phyloP scores from a whole-genome alignment of 805 yeast genomes.

The Monosporozyma siamensis region DNA sequence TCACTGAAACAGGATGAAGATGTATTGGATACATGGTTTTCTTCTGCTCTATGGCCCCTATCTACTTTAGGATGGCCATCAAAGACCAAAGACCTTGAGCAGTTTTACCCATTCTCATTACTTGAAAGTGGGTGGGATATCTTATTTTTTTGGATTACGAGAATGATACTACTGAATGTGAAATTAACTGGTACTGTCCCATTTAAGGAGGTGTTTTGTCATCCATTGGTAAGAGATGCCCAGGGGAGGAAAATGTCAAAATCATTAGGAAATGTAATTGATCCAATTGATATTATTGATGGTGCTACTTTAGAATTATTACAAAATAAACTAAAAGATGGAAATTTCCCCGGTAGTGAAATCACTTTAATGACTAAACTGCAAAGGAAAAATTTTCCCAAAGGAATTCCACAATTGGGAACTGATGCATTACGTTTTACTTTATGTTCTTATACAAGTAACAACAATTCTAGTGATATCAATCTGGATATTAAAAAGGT shows the following conservation, averaged over 20 bases:
- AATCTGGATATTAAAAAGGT: constrained; percentile 90
- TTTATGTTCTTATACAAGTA: constrained; percentile 93
- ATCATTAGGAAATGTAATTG: constrained; percentile 91
- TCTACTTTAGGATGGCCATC: constrained; percentile 95
- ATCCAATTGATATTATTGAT: constrained; percentile 83
- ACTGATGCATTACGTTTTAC: constrained; percentile 97
- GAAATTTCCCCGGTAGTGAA: constrained; percentile 83
- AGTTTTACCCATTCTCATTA: constrained; percentile 82
- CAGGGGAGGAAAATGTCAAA: constrained; percentile 99
- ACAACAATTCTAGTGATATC: constrained; percentile 95
- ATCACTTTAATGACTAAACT: constrained; percentile 76
- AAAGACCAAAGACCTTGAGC: constrained; percentile 56
- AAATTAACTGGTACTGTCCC: constrained; percentile 80
- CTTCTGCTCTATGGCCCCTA: constrained; percentile 95
- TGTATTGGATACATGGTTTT: constrained; percentile 98
- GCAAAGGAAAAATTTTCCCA: constrained; percentile 78
- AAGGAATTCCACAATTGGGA: constrained; percentile 98
- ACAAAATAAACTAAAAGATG: constrained; percentile 61
- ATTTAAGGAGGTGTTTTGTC: constrained; percentile 93
- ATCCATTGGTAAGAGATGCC: constrained; percentile 96
- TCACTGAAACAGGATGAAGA: constrained; percentile 90
- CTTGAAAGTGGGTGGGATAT: constrained; percentile 99
- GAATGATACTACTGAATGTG: constrained; percentile 86
- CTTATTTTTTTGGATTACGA: constrained; percentile 94
- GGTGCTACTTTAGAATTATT: constrained; percentile 73